These are phyloP conservation scores for Ganoderma resinaceum DNA, from an alignment of 1,284 basidiomycete species.

Conservation along the genomic window DNA sequence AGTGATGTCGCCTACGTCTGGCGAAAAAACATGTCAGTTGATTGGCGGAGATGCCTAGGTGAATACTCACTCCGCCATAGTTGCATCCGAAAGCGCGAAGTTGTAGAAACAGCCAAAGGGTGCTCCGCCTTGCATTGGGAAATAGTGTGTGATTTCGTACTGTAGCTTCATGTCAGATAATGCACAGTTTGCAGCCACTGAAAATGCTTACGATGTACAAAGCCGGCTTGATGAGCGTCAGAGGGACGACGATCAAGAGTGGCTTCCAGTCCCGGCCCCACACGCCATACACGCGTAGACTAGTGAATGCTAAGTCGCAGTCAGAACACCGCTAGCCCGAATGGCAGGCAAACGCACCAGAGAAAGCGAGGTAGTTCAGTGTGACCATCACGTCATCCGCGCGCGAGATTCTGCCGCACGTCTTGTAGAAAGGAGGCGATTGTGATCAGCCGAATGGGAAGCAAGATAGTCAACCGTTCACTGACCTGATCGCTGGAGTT, in stretches of 20 bases:
- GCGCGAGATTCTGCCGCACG: neutral
- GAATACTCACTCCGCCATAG: neutral
- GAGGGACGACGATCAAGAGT: neutral
- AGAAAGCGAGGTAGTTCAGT: constrained; percentile 5
- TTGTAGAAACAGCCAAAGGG: neutral
- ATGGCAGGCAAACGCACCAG: neutral
- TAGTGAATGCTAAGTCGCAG: neutral
- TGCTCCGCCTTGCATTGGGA: neutral
- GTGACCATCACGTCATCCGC: neutral
- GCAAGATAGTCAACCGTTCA: neutral
- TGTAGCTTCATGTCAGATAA: neutral
- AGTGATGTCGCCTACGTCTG: neutral
- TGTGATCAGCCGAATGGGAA: neutral
- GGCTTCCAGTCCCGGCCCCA: constrained; percentile 1
- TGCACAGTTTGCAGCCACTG: neutral
- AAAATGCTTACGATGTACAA: constrained; percentile 5
- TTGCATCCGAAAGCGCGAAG: neutral
- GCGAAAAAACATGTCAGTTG: neutral
- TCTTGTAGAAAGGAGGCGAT: neutral
- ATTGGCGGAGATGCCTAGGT: neutral
- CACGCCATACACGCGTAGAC: constrained; percentile 1
- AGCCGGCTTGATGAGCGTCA: neutral
- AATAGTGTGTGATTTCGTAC: neutral
- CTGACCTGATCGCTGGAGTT: neutral
- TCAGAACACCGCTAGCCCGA: neutral